Evolutionary conservation across 371 early-diverging fungal species (phyloP), one percentile per base, ranked within the genome.

Genomic region (Rhizomucor miehei): DNA sequence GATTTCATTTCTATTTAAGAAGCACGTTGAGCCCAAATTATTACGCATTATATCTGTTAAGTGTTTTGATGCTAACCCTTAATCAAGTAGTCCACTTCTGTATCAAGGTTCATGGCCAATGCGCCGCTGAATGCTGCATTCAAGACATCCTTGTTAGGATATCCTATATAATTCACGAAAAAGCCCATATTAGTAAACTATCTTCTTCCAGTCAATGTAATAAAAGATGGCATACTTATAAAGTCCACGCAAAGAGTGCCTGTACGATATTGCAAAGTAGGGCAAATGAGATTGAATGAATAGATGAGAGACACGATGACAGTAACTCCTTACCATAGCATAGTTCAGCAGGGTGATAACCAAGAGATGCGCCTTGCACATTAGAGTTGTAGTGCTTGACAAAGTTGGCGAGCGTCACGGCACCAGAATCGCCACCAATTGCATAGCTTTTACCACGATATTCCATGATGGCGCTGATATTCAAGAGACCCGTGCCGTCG

Each of bases 91-190:
- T 66, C 55, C 2, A 74, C 19, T 48, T 77, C 65, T 37, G 56
- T 50, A 3, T 70, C 53, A 38, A 77, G 59, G 36, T 74, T 72
- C 34, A 41, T 50, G 0, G 69, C 70, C 48, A 70, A 44, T 6
- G 65, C 68, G 21, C 75, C 75, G 39, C 67, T 66, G 25, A 69
- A 65, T 20, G 79, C 79, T 21, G 70, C 71, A 59, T 75, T 73
- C n/a, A 78, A 39, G 1, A 56, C 44, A 21, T 56, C 56, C 37
- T 56, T 50, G 9, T 36, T 36, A 2, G 52, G 52, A 29, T 23
- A 41, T 35, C 54, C 60, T 54, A 62, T 46, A 58, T 3, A 8
- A 1, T n/a, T n/a, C 29, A 29, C 29, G 8, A 29, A 29, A 29
- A 5, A 8, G 29, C 29, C n/a, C n/a, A n/a, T n/a, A n/a, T n/a